Evolutionary conservation across 805 yeast genomes (phyloP), one percentile per base, ranked within the genome.

Genomic region (Danielia reshetovae): DNA sequence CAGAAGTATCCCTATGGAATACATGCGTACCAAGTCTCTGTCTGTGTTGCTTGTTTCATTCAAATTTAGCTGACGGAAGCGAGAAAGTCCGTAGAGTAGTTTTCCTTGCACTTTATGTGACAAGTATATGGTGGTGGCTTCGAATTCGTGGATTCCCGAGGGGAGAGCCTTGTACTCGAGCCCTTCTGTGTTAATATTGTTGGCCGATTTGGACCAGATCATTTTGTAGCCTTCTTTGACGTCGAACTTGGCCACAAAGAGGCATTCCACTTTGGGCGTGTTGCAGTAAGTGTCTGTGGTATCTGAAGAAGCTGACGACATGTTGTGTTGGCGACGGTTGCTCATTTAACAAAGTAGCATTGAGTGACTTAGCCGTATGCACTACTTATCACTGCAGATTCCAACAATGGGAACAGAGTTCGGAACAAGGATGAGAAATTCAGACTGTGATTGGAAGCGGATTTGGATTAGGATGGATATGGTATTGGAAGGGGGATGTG

Each of bases 1-100:
- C 12, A 76, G 62, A 14, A 81, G 55, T 1, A 81, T 57, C 0
- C 88, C 89, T 7, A 83, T 51, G 2, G 88, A 75, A 48, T 68
- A 82, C 79, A 83, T 74, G 43, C 68, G 68, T 18, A 81, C 75
- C 23, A 70, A 46, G 22, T 35, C 45, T 10, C 70, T 45, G 41
- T 52, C 48, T 22, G 34, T 27, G 24, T 34, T 36, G 14, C 36
- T 43, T 3, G 32, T 26, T 8, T 25, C 30, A 18, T 46, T 46
- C 21, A 31, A 17, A 33, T 45, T 40, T 16, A 32, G 34, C 43
- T 60, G 65, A 27, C 56, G 51, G 42, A 62, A 65, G 16, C 60
- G 52, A 11, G 62, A 51, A 13, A 60, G 28, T 9, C 73, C 73
- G 40, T 61, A 62, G 45, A 60, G 60, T 4, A 55, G 33, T 19